Conservation (phyloP, 1,284 basidiomycete species). For the Farysia itapuensis region DNA sequence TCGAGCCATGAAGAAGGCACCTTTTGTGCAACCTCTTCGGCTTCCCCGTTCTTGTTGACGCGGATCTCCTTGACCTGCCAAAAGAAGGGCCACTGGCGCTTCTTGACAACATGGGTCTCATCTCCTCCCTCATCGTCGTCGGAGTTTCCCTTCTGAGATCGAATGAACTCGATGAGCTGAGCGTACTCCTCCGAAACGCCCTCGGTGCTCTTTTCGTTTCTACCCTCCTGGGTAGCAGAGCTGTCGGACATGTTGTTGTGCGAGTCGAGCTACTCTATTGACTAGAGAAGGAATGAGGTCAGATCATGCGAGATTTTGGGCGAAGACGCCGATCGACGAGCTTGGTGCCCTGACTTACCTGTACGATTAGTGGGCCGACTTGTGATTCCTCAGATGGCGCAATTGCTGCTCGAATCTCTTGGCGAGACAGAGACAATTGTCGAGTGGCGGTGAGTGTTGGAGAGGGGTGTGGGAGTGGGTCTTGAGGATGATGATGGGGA, state of each 20-base stretch:
- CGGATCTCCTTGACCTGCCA: conserved; percentile 58
- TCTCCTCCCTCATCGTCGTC: conserved; percentile 48
- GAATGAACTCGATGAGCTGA: conserved; percentile 55
- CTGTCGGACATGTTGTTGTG: conserved; percentile 42
- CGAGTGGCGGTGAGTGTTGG: no score
- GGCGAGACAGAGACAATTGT: no score
- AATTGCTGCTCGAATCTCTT: no score
- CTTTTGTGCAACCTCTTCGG: conserved; percentile 54
- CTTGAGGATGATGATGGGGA: conserved; percentile 33
- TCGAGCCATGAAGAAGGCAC: conserved; percentile 61
- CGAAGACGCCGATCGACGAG: no score
- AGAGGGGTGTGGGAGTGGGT: conserved; percentile 2
- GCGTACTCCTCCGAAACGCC: conserved; percentile 54
- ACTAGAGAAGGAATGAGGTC: neutral
- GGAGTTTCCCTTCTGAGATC: conserved; percentile 41
- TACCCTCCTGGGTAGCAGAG: conserved; percentile 43
- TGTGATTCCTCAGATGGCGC: no score
- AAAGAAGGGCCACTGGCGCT: conserved; percentile 50
- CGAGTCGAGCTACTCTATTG: no score
- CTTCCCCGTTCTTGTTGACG: conserved; percentile 60
- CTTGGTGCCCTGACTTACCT: no score
- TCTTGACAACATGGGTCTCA: conserved; percentile 51
- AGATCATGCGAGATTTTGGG: neutral
- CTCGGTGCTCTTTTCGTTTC: conserved; percentile 27
- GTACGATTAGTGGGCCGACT: no score